Base-by-base conservation (phyloP, 2,329 filamentous ascomycete genomes). In the Trichophyton simii region DNA sequence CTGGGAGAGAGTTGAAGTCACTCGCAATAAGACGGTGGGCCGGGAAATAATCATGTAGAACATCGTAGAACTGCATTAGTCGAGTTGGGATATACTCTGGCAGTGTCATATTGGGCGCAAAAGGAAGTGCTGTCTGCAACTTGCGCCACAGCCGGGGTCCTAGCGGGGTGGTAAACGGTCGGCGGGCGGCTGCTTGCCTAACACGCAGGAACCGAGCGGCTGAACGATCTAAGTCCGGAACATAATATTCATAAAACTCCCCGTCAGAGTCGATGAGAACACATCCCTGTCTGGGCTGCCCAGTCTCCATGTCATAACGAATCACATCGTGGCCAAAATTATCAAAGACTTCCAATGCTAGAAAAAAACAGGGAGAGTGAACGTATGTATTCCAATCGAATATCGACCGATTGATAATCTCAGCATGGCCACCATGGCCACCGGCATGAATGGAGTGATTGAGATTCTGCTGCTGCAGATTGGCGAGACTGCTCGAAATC, bases 271-370 rank as follows among this genome's bases (percentile, higher is more conserved):
- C 90, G 70, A 99, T 87, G 44, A 99, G 80, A 13, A 97, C 91
- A 64, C 86, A 86, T 58, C 90, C 91, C 77, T 99, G 95, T 60
- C 96, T 82, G 0, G 92, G 88, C 66, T 87, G 79, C 72, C 90
- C 88, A 9, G 91, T 95, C 63, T 80, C 75, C 9, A 87, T 80
- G 75, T 97, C 87, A 77, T 97, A 99, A 65, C 95, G 91, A 64
- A 99, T 85, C 63, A 87, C 83, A 76, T 99, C 94, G 77, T 99
- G 95, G 41, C 90, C 86, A 72, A 99, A 97, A 77, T 99, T 99
- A 79, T 99, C 94, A 70, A 96, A 96, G 66, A 99, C 94, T 76
- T 99, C 94, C 75, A 99, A 87, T 52, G 92, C 94, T 48, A 99
- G 83, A 79, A 99, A 97, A 80, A 95, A 99, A 78, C 94, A 97